These are phyloP conservation scores for Microbotryum lychnidis-dioicae DNA, from an alignment of 1,284 basidiomycete genomes.

Conservation along the genomic window DNA sequence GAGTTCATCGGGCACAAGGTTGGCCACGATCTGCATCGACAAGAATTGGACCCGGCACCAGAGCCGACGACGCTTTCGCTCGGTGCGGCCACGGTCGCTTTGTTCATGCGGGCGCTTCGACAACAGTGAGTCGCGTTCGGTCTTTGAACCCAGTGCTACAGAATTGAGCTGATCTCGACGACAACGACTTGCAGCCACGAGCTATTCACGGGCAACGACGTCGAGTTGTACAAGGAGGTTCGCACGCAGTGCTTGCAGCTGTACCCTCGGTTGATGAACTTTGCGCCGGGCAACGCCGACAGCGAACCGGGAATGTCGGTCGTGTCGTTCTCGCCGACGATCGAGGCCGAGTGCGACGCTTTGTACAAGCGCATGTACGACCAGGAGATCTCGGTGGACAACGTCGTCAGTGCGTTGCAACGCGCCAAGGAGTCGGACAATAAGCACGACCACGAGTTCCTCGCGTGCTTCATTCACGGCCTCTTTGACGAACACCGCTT, in stretches of 20 bases:
- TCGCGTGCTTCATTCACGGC: constrained; percentile 98
- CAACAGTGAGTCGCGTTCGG: constrained; percentile 51
- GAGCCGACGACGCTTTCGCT: constrained; percentile 74
- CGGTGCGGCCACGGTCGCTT: constrained; percentile 77
- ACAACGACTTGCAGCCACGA: constrained; percentile 39
- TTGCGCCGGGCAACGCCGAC: constrained; percentile 72
- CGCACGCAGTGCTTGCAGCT: constrained; percentile 91
- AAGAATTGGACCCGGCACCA: constrained; percentile 55
- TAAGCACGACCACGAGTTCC: constrained; percentile 83
- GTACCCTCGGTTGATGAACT: constrained; percentile 90
- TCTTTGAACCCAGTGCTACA: too few species aligned
- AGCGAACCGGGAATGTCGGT: constrained; percentile 87
- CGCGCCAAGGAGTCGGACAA: constrained; percentile 75
- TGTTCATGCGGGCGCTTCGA: constrained; percentile 78
- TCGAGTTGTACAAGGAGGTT: constrained; percentile 82
- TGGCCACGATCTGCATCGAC: constrained; percentile 70
- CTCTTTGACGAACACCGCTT: constrained; percentile 99
- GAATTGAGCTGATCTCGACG: too few species aligned
- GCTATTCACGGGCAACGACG: constrained; percentile 56
- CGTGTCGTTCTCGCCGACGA: constrained; percentile 76
- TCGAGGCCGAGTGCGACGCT: constrained; percentile 84
- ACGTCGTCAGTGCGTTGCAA: constrained; percentile 80
- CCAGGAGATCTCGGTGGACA: constrained; percentile 80
- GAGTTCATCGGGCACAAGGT: constrained; percentile 85
- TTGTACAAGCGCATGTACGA: constrained; percentile 99